These are phyloP conservation scores for Lepidium sativum DNA, from an alignment of 345 rosid genomes.

Conservation along the genomic window DNA sequence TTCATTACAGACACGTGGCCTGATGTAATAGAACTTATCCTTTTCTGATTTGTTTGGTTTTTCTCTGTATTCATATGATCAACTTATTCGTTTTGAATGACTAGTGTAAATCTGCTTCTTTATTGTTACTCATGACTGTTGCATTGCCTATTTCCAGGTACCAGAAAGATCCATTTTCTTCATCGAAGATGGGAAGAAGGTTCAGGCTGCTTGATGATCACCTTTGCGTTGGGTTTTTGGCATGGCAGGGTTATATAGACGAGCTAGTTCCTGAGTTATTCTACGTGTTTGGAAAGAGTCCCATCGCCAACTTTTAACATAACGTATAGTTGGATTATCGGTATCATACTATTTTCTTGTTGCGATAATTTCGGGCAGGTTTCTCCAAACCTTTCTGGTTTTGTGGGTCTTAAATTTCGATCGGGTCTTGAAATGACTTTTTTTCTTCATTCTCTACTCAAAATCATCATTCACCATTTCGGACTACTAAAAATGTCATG, in stretches of 20 bases:
- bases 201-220: slow-evolving; percentile 56
- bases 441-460: neutral
- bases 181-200: slow-evolving; percentile 89
- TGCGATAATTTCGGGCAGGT: neutral
- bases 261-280: slow-evolving; percentile 13
- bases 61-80: neutral
- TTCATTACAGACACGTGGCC: slow-evolving; percentile 87
- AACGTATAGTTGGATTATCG: slow-evolving; percentile 18
- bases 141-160: slow-evolving; percentile 38
- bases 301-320: neutral
- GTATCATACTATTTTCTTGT: slow-evolving; percentile 8
- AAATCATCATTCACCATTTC: neutral
- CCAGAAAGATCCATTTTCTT: slow-evolving; percentile 77
- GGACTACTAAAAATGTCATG: too few species aligned
- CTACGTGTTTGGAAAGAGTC: slow-evolving; percentile 9
- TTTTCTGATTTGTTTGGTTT: neutral
- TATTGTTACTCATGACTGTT: neutral
- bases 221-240: slow-evolving; percentile 4
- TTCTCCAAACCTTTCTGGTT: slow-evolving; percentile 12
- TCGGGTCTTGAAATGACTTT: neutral
- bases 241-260: slow-evolving; percentile 14
- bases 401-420: neutral
- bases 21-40: slow-evolving; percentile 39
- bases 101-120: neutral
- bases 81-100: neutral